Base-by-base conservation (phyloP, 2,329 filamentous ascomycete species). In the Colletotrichum sp. region DNA sequence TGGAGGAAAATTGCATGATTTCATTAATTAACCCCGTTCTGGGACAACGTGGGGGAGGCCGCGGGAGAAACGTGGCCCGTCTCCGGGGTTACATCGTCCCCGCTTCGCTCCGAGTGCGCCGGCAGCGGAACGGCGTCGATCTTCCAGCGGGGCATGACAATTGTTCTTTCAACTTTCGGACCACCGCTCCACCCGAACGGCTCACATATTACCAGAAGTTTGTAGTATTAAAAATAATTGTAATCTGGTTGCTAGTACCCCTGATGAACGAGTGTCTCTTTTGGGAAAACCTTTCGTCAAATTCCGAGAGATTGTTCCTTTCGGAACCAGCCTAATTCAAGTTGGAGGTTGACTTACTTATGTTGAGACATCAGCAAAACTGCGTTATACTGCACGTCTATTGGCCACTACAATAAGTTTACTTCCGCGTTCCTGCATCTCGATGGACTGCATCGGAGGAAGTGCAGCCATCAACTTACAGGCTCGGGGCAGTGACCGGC, bases 1-100 rank as follows among this genome's bases (percentile, higher is more conserved):
- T 75, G 72, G 68, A 71, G 68, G 72, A 67, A 75, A 72, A 72
- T 75, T 67, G 52, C 62, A 30, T 16, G 60, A 52, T 30, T 34
- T 18, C 59, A 34, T 36, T 59, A 9, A 24, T 18, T 5, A 15
- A 13, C 48, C 57, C 10, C 44, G 52, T 52, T 18, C 28, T 24
- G 12, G 16, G 34, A n/a, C 13, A 28, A 39, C 26, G 59, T 60
- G 67, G 72, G 67, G 72, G 48, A 57, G 44, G 3, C 44, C 26
- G 36, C 39, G 30, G 30, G 62, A n/a, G 36, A 13, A 26, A 34
- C n/a, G 12, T 68, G 55, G 34, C 48, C 72, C 36, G 16, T 12
- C 36, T 32, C 62, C 28, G 72, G 62, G 52, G 62, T 62, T 72
- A 36, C 60, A 60, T 66, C 28, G 34, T 65, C 28, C 39, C 66